A percentile compares a stretch with the other conserved stretches of the same genome.
Evolutionary conservation across 2,329 filamentous ascomycete species (phyloP).

Genomic region (Microdochium trichocladiopsis): DNA sequence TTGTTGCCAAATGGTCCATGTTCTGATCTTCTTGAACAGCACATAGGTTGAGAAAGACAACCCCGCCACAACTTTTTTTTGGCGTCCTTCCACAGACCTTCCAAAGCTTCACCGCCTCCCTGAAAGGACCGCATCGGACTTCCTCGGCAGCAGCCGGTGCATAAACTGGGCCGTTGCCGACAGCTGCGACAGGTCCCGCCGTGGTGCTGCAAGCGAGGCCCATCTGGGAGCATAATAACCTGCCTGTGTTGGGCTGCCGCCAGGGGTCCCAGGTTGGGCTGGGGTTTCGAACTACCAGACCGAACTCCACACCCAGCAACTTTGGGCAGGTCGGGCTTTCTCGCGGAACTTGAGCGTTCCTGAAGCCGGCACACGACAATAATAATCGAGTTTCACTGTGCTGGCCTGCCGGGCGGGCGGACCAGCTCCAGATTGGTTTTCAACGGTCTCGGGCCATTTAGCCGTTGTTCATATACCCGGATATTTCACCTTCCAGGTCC

Average conservation of each 20-base stretch:
- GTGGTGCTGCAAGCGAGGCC: neutral
- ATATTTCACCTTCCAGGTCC: neutral
- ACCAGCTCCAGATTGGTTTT: neutral
- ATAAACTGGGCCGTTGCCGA: neutral
- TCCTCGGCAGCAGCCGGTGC: too few relatives aligned
- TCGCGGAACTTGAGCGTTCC: neutral
- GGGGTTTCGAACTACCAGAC: neutral
- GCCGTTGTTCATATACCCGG: neutral
- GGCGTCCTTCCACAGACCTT: neutral
- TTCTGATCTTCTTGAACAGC: too few relatives aligned
- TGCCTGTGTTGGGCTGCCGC: neutral
- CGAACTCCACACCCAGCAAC: neutral
- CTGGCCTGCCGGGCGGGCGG: neutral
- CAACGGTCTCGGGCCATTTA: neutral
- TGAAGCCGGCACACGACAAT: neutral
- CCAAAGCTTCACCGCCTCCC: constrained; percentile 1
- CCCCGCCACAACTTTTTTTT: neutral
- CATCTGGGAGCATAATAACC: neutral
- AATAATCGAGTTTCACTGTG: neutral
- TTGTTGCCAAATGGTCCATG: too few relatives aligned
- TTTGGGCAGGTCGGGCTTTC: neutral
- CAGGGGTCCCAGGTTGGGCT: neutral
- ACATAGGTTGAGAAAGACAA: too few relatives aligned
- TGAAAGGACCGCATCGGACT: neutral
- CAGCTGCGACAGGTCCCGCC: neutral